Conservation (phyloP, 2,329 filamentous ascomycete species). For the Pseudopithomyces maydicus region DNA sequence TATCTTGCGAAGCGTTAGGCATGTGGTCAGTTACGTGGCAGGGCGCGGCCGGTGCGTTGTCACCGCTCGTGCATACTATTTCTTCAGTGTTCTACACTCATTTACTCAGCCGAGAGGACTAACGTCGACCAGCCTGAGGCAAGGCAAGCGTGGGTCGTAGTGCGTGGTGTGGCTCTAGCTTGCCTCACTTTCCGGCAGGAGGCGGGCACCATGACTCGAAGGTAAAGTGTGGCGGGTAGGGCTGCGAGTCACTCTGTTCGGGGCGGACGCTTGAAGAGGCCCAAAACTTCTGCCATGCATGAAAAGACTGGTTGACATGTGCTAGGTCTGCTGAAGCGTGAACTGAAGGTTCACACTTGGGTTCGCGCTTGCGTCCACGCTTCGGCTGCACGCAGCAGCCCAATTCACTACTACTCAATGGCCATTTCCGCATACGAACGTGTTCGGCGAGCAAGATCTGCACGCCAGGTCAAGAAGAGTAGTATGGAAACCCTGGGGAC, state of each 20-base stretch:
- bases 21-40: constrained; percentile 8
- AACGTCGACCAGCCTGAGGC: background rate
- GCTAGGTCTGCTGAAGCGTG: background rate
- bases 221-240: background rate
- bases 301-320: background rate
- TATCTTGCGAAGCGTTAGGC: background rate
- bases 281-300: background rate
- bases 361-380: too few relatives aligned
- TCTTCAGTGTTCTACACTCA: background rate
- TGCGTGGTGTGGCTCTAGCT: background rate
- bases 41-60: background rate
- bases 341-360: background rate
- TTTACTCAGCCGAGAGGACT: background rate
- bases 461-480: background rate
- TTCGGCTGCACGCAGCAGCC: too few relatives aligned
- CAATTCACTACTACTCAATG: background rate
- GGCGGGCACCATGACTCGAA: background rate
- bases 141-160: background rate
- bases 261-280: background rate
- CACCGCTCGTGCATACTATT: background rate
- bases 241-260: background rate
- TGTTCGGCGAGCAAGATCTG: background rate
- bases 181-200: constrained; percentile 4
- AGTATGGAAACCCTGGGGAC: background rate
- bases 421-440: background rate